Base-by-base conservation (phyloP, 2,329 filamentous ascomycete genomes). In the Aspergillus fumigatiaffinis region DNA sequence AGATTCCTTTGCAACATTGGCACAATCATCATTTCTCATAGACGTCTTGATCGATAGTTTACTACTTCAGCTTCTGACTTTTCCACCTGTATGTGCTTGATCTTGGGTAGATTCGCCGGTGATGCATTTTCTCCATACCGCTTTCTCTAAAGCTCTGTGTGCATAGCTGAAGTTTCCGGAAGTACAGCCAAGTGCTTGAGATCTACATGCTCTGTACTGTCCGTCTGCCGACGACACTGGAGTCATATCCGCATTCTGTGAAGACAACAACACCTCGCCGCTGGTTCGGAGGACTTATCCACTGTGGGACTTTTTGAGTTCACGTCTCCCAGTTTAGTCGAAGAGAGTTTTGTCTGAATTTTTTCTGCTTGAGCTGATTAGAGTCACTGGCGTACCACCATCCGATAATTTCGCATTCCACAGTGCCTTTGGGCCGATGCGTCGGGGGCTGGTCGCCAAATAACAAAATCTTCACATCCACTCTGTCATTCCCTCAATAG, bases 171-270 rank as follows among this genome's bases (percentile, higher is more conserved):
- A 50, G 67, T 60, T 1, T n/a, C 60, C 2, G 55, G 54, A 25
- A 71, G 71, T 17, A 77, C 75, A 62, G 58, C 63, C 55, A 74
- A 49, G 74, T 82, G 2, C 77, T 91, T 4, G 79, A 79, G 26
- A 87, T 97, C 4, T 92, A 96, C 92, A 97, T 70, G 89, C 90
- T 0, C 79, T 97, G 0, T 97, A 97, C 68, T 93, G 97, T 70
- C 87, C 5, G 81, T 95, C 58, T 94, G 90, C 65, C 77, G 69
- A 81, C 0, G 75, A 96, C 5, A 76, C 91, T 23, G 68, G 80
- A 14, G 73, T 82, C 44, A 73, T 88, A 12, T 72, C 80, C 59
- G 60, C 66, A 4, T 61, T 77, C 38, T 86, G 71, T 74, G 74
- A 65, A 42, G 67, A 63, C 46, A 23, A 38, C 7, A 50, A 60